Base-by-base conservation (phyloP, 495 filamentous ascomycete species). In the Penicillium silybi region DNA sequence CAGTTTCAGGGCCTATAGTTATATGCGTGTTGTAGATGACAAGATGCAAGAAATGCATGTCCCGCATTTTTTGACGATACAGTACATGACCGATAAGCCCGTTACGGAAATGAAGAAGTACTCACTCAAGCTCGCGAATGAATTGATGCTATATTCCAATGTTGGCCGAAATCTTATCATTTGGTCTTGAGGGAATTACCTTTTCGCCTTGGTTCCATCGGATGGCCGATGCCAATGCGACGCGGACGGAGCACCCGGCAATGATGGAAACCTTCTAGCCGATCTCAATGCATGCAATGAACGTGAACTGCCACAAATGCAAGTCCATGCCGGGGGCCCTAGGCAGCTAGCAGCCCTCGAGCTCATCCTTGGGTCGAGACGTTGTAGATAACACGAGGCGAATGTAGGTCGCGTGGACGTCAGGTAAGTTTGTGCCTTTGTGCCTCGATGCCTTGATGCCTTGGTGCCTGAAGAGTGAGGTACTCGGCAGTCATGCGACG, bases 61-160 rank as follows among this genome's bases (percentile, higher is more conserved):
- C 43, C 48, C 43, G 44, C 49, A 46, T 49, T 46, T 52, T 52
- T 46, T 53, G 41, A 35, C 44, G 48, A 56, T 50, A 48, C 50
- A 46, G 54, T 57, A 59, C 53, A 53, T 44, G 44, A 35, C 40
- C 45, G 57, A 51, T 58, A 61, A 51, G 42, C 23, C 44, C 23
- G 23, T 38, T 47, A 48, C 37, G 43, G 35, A 38, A 34, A 42
- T 43, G 11, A 42, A 44, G 42, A 25, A 47, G 48, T 18, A 61
- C 58, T 20, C 54, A 61, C 58, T 57, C 27, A 50, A 58, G 44
- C 32, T 41, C 46, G 20, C 25, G 23, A 29, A 16, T 5, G 38
- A 41, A 41, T 27, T 44, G 35, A 41, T 34, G 38, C 53, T 56
- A 50, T 43, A 43, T 25, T n/a, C 42, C 3, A 27, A 39, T 48